Base-by-base conservation (phyloP, 2,329 filamentous ascomycete genomes). In the Fusarium continuum region DNA sequence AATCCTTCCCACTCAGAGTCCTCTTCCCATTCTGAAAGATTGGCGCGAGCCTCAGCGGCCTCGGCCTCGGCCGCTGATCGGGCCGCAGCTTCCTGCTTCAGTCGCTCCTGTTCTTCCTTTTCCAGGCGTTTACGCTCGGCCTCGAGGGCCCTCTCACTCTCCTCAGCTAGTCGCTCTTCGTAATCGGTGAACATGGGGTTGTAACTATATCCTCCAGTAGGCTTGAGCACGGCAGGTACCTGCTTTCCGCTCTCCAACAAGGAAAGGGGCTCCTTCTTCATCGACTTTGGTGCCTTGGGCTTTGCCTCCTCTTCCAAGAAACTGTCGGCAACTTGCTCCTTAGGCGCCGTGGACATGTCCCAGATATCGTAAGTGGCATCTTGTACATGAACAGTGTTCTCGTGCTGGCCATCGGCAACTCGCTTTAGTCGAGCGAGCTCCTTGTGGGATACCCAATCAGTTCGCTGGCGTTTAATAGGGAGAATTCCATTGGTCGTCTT, bases 1-100 rank as follows among this genome's bases (percentile, higher is more conserved):
- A 92, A 87, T 0, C 91, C 91, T 75, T 93, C 94, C 92, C 93
- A 97, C 13, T 91, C 93, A 40, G 91, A 95, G 73, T 97, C 93
- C 70, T 94, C 91, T 57, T 96, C 92, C 82, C 87, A 94, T 74
- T 87, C 87, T 0, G 86, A 88, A 55, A 90, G 72, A 44, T 88
- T 83, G 4, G 84, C 85, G 41, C 84, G 86, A 61, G 86, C 84
- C 71, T 91, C 88, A 0, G 88, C 89, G 14, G 91, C 91, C 44
- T 93, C 90, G 3, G 90, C 88, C 67, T 91, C 86, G 3, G 90
- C 91, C 16, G 89, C 88, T 9, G 90, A 93, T 35, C 81, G 80
- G 11, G 86, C 87, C 1, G 88, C 85, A 16, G 90, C 86, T 70
- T 92, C 91, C 66, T 85, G 79, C 70, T 84, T 88, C 62, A 90